Evolutionary conservation across 345 rosid genomes (phyloP), one percentile per base, ranked within the genome.

Genomic region (Eucalyptus pumila): DNA sequence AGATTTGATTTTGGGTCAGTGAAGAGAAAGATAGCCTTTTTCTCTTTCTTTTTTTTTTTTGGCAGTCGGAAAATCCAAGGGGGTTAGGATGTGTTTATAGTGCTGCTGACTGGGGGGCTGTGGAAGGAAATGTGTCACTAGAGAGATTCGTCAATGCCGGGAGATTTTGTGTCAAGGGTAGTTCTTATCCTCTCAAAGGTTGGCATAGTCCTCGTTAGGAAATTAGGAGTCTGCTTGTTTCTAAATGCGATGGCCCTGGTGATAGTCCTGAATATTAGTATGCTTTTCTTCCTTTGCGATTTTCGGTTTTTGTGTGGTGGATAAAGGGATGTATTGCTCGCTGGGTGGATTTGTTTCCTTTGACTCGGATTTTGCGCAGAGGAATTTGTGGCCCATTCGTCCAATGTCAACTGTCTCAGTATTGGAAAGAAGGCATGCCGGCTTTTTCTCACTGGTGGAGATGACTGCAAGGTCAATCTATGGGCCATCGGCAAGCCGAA

Each of bases 341-440:
- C 42, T 72, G 88, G 48, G 24, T 47, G 50, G 42, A 48, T 89
- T 88, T 13, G 87, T 30, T 86, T 93, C 88, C 95, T 96, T 97
- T 93, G 92, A 95, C 91, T 56, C 91, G 85, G 91, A 91, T 91
- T 89, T 86, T 91, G 83, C 17, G 56, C 89, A 98, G 99, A 98
- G 95, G 99, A 98, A 93, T 97, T 98, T 93, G 95, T 94, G 92
- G 99, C 99, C 14, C 99, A 98, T 94, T 93, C 98, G 1, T 91
- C 91, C 27, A 94, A 96, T 92, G 99, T 98, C 67, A 97, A 95
- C 90, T 98, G 99, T 91, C 89, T 98, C 40, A 91, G 90, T 87
- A 94, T 98, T 7, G 99, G 98, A 86, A 98, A 95, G 91, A 98
- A 97, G 94, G 93, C 94, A 8, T 92, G 95, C 88, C 93, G 99